Evolutionary conservation across 306 rosid genomes (phyloP).

Genomic region (Herpetospermum pedunculosum): DNA sequence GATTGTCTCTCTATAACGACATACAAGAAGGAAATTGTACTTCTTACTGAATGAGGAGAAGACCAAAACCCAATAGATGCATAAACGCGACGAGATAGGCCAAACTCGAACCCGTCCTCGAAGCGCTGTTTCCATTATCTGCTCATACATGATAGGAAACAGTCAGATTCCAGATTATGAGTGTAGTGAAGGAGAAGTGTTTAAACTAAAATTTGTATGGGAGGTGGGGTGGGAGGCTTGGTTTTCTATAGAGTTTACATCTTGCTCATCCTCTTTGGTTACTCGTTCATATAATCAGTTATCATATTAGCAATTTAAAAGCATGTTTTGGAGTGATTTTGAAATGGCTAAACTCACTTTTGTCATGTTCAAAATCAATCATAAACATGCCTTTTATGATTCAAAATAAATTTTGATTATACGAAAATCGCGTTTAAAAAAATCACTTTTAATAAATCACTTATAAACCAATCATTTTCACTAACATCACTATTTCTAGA

Average conservation of each 20-base stretch:
- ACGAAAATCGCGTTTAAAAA: too few species aligned
- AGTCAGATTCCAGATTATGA: not conserved
- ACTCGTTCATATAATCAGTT: too few species aligned
- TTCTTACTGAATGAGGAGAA: not conserved
- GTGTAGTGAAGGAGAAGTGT: not conserved
- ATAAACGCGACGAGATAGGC: constrained; percentile 26
- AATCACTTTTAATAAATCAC: too few species aligned
- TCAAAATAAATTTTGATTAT: too few species aligned
- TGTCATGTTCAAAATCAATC: too few species aligned
- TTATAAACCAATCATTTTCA: too few species aligned
- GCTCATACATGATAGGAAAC: constrained; percentile 8
- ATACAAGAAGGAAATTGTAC: not conserved
- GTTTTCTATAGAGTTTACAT: not conserved
- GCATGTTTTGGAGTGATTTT: too few species aligned
- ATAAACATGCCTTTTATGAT: too few species aligned
- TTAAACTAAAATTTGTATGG: not conserved
- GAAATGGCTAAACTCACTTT: too few species aligned
- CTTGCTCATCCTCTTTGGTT: not conserved
- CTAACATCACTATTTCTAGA: too few species aligned
- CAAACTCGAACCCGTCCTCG: constrained; percentile 29
- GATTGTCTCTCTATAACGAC: not conserved
- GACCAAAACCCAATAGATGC: constrained; percentile 10
- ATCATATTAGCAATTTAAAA: too few species aligned
- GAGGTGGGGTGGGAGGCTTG: not conserved
- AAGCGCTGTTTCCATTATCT: constrained; percentile 17